Evolutionary conservation across 805 yeast genomes (phyloP).

Genomic region (Metschnikowia shivogae): DNA sequence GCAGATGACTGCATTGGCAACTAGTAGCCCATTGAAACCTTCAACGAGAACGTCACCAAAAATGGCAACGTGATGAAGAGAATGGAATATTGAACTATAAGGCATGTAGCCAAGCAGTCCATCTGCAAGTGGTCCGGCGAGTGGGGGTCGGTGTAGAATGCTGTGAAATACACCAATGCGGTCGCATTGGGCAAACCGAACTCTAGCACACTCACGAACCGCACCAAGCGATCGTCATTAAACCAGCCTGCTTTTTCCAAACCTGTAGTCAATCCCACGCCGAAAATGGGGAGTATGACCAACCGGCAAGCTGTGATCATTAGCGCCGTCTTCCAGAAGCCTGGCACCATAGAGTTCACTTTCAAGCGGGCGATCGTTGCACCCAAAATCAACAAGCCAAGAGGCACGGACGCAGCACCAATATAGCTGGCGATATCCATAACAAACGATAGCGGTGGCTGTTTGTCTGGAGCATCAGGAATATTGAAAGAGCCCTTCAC

Average conservation of each 20-base stretch:
- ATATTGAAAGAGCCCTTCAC: constrained; percentile 49
- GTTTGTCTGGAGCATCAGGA: constrained; percentile 76
- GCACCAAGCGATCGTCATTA: constrained; percentile 53
- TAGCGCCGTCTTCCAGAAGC: constrained; percentile 66
- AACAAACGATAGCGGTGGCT: constrained; percentile 78
- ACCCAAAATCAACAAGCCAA: constrained; percentile 78
- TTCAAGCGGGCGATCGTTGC: constrained; percentile 80
- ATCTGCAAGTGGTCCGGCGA: constrained; percentile 56
- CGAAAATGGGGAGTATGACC: constrained; percentile 74
- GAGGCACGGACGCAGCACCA: constrained; percentile 85
- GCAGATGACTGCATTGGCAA: background rate
- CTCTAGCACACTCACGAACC: constrained; percentile 69
- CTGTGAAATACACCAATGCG: constrained; percentile 80
- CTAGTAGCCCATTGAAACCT: constrained; percentile 36
- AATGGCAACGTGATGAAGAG: constrained; percentile 71
- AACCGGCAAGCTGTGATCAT: constrained; percentile 55
- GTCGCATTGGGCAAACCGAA: constrained; percentile 88
- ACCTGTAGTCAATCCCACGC: constrained; percentile 56
- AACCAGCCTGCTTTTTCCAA: constrained; percentile 62
- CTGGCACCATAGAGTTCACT: constrained; percentile 56
- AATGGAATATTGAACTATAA: constrained; percentile 69
- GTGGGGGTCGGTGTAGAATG: constrained; percentile 72
- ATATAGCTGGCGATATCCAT: constrained; percentile 79
- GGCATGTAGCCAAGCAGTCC: constrained; percentile 77
- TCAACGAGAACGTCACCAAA: constrained; percentile 63